Base-by-base conservation (phyloP, 495 filamentous ascomycete species). In the Trichodelitschia bisporula region DNA sequence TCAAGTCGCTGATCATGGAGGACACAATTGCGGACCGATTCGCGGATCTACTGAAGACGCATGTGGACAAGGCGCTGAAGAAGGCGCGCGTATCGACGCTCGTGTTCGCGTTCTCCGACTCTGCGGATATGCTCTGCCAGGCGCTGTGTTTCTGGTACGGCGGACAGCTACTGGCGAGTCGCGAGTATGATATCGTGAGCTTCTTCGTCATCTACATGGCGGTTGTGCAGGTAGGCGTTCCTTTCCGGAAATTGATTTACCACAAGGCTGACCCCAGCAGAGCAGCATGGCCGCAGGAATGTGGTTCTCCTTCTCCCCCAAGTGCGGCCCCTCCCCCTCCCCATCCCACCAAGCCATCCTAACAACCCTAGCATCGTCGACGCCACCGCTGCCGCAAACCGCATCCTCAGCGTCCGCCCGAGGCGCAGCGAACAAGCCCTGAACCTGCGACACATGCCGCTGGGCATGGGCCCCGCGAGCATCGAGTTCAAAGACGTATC, bases 401-500 rank as follows among this genome's bases (percentile, higher is more conserved):
- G 43, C 3, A 43, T 46, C 12, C 34, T 43, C 1, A 35, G 32
- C n/a, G n/a, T n/a, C n/a, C n/a, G n/a, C n/a, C n/a, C n/a, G 19
- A 23, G 43, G 18, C 40, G 43, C 8, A n/a, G n/a, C n/a, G n/a
- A n/a, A n/a, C n/a, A n/a, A n/a, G n/a, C n/a, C n/a, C n/a, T n/a
- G n/a, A n/a, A n/a, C n/a, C n/a, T n/a, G n/a, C n/a, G n/a, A n/a
- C n/a, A n/a, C n/a, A n/a, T n/a, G n/a, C n/a, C n/a, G n/a, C n/a
- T n/a, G n/a, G 30, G 33, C 4, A 17, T 26, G 2, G n/a, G 24
- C 2, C 26, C 38, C 4, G 23, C 26, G 8, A 17, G 15, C 20
- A 59, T 84, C 35, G 76, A 82, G 39, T 78, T 84, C 50, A 60
- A 61, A 4, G 64, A 80, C 31, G 77, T 83, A 9, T 68, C 77